A percentile compares a stretch with the other conserved stretches of the same genome.
These are phyloP conservation scores for Solanum hybrid DNA, from an alignment of 305 asterid genomes.

Conservation along the genomic window DNA sequence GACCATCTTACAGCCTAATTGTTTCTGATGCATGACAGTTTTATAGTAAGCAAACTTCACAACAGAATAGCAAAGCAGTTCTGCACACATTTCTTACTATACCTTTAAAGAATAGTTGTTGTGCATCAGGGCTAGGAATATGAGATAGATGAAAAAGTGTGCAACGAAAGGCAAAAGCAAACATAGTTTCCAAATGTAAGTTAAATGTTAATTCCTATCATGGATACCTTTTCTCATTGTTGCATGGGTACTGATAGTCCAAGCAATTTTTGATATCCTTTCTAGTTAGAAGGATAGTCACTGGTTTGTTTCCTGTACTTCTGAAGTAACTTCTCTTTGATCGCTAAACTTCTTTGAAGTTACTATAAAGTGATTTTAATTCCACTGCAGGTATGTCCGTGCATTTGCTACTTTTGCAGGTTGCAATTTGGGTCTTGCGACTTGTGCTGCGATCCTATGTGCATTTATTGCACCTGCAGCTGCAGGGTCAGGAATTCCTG, in stretches of 20 bases:
- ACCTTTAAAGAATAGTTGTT: background rate
- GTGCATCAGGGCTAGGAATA: background rate
- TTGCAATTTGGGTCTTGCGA: constrained; percentile 45
- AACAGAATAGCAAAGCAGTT: background rate
- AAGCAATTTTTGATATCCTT: background rate
- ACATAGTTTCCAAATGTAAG: background rate
- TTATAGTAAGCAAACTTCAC: background rate
- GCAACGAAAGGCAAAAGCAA: background rate
- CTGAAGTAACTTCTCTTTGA: constrained; percentile 7
- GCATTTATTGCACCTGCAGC: constrained; percentile 91
- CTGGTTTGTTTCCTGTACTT: constrained; percentile 4
- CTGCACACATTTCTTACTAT: background rate
- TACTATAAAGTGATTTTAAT: constrained; percentile 15
- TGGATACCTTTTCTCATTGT: background rate
- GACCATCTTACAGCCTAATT: background rate
- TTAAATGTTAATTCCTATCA: background rate
- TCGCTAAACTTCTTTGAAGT: background rate
- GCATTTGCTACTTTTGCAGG: constrained; percentile 68
- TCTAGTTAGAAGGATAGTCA: background rate
- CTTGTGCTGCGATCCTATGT: constrained; percentile 66
- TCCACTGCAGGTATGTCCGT: constrained; percentile 51
- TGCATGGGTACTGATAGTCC: background rate
- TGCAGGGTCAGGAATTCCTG: constrained; percentile 97
- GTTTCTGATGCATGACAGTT: background rate
- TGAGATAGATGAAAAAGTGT: background rate